Base-by-base conservation (phyloP, 1,284 basidiomycete genomes). In the Rhodotorula glutinis region DNA sequence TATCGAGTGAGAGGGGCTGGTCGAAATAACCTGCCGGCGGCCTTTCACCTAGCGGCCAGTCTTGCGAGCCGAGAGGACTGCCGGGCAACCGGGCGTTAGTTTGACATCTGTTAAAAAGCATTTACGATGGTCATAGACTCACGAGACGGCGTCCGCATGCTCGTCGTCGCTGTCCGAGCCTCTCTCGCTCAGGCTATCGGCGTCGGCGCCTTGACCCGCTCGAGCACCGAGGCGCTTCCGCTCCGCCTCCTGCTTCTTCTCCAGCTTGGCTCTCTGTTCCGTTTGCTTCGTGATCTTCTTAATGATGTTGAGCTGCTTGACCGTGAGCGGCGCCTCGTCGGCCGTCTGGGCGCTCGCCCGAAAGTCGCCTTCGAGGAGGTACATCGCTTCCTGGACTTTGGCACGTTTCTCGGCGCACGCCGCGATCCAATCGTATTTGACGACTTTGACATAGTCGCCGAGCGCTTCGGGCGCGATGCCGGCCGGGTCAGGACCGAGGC, bases 361-460 rank as follows among this genome's bases (percentile, higher is more conserved):
- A 5, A 53, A 63, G 47, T 70, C 69, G 47, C 60, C 64, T 3
- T 19, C 5, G 40, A 68, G 33, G 16, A 30, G 23, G 29, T 52
- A 66, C 41, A 60, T 43, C 53, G 38, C 49, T 41, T 71, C 70
- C 13, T 44, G 53, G 27, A 29, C 25, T 30, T 27, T 53, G n/a
- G 25, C 54, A 8, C 57, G n/a, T 11, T 23, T 44, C 7, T 33
- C 43, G 27, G 63, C 57, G 25, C 53, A 43, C 19, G 64, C 25
- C 14, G 33, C 51, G 9, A 65, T 33, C 67, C 66, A 71, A 16
- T 33, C 1, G 56, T 59, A 56, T 10, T 11, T 29, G 49, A 71
- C 67, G 47, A 71, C 64, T 27, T 66, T 30, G 47, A 69, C 70
- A 25, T 40, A 69, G 16, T 54, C 23, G 1, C 70, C 70, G n/a